phyloP scores from a whole-genome alignment of 148 eudicot genomes.

The Chenopodium quinoa region DNA sequence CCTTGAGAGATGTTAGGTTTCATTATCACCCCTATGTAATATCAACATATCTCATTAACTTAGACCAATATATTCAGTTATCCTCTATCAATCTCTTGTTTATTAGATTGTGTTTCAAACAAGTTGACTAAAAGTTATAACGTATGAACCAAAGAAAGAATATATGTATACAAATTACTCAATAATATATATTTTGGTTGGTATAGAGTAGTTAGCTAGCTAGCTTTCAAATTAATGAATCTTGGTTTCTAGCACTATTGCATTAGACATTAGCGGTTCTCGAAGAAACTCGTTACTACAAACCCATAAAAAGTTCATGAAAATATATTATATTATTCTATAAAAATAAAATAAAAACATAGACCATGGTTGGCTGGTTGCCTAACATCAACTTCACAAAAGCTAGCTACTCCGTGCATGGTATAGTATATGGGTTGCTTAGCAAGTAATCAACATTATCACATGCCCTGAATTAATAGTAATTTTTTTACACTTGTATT shows the following conservation, averaged over 20 bases:
- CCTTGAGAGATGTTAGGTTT: too few species aligned
- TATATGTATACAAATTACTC: too few species aligned
- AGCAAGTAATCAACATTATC: constrained; percentile 22
- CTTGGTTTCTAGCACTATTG: background rate
- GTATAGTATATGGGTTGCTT: constrained; percentile 25
- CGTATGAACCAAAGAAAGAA: too few species aligned
- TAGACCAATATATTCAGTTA: too few species aligned
- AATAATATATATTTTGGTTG: background rate
- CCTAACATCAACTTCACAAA: background rate
- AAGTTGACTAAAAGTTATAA: too few species aligned
- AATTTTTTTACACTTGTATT: constrained; percentile 1
- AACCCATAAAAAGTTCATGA: background rate
- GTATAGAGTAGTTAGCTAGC: background rate
- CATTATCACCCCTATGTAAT: too few species aligned
- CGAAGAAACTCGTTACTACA: background rate
- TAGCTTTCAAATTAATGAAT: background rate
- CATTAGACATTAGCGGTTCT: background rate
- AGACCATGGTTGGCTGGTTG: background rate
- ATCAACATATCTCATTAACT: too few species aligned
- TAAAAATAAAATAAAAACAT: background rate
- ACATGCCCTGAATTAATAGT: constrained; percentile 30
- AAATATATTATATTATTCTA: too few species aligned
- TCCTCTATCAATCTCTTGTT: too few species aligned
- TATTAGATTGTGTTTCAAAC: too few species aligned
- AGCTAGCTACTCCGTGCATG: background rate